Percentiles rank a stretch among this genome's conserved stretches.
Conservation (phyloP, 2,329 filamentous ascomycete species). For the Aspergillus pseudoviridinutans region DNA sequence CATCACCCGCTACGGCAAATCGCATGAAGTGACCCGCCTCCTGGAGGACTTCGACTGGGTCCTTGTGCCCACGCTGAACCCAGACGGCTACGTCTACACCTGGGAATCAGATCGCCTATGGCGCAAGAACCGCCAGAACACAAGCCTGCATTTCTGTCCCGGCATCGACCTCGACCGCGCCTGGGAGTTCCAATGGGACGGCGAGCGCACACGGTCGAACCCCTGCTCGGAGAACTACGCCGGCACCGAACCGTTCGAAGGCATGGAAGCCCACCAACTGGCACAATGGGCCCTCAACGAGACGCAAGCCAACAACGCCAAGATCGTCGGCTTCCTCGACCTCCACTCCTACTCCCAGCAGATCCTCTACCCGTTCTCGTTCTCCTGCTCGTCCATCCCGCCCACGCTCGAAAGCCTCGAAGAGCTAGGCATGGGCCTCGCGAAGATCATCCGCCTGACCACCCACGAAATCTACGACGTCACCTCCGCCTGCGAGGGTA, state of each 20-base stretch:
- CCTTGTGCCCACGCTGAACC: conserved; percentile 84
- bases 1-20: conserved; percentile 76
- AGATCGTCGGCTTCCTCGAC: conserved; percentile 82
- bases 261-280: conserved; percentile 69
- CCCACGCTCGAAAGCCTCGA: conserved; percentile 88
- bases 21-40: conserved; percentile 65
- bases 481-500: conserved; percentile 80
- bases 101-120: conserved; percentile 90
- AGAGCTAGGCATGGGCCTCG: conserved; percentile 81
- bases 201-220: conserved; percentile 61
- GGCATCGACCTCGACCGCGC: conserved; percentile 86
- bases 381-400: conserved; percentile 71
- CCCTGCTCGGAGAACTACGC: conserved; percentile 90
- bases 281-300: conserved; percentile 81
- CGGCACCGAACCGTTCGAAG: conserved; percentile 78
- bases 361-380: conserved; percentile 87
- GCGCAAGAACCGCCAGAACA: conserved; percentile 86
- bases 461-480: conserved; percentile 73
- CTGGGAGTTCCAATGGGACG: conserved; percentile 82
- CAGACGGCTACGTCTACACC: conserved; percentile 90
- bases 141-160: conserved; percentile 74
- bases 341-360: conserved; percentile 95
- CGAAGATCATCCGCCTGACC: conserved; percentile 81
- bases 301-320: conserved; percentile 63
- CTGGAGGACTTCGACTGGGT: conserved; percentile 83